A percentile compares a stretch with the other conserved stretches of the same genome.
Evolutionary conservation across 2,329 filamentous ascomycete species (phyloP).

Genomic region (Cladosporium sp.): DNA sequence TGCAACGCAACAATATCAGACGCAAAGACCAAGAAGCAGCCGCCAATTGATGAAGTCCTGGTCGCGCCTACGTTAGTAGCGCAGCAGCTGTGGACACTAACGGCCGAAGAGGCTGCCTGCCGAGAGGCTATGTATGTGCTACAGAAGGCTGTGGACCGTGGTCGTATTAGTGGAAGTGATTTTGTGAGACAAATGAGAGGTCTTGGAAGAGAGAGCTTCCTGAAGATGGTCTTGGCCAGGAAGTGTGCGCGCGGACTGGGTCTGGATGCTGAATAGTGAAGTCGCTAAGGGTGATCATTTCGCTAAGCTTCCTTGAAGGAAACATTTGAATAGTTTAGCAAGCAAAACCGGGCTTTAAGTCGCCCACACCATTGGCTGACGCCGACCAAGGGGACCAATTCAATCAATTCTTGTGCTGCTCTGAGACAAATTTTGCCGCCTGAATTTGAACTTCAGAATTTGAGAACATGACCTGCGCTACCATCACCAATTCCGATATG

Average conservation of each 20-base stretch:
- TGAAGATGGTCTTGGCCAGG: constrained; percentile 74
- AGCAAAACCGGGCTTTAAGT: background rate
- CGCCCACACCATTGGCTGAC: background rate
- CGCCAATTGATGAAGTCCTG: constrained; percentile 82
- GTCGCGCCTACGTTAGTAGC: constrained; percentile 92
- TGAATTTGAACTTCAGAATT: too few species aligned
- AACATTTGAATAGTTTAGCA: background rate
- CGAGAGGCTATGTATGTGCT: constrained; percentile 83
- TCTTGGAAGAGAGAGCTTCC: constrained; percentile 73
- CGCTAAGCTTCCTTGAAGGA: background rate
- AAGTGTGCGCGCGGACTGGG: constrained; percentile 78
- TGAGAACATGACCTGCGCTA: too few species aligned
- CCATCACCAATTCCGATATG: too few species aligned
- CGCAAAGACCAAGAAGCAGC: constrained; percentile 64
- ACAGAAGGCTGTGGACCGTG: constrained; percentile 68
- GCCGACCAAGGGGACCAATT: too few species aligned
- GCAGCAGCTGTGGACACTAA: constrained; percentile 84
- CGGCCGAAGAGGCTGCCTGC: constrained; percentile 82
- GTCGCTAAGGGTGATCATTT: background rate
- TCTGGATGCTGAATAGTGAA: constrained; percentile 38
- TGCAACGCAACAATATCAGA: constrained; percentile 74
- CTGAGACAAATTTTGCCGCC: too few species aligned
- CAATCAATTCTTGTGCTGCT: too few species aligned
- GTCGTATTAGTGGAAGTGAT: constrained; percentile 64
- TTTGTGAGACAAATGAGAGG: constrained; percentile 72